Base-by-base conservation (phyloP, 495 filamentous ascomycete genomes). In the Copromyces sp. region DNA sequence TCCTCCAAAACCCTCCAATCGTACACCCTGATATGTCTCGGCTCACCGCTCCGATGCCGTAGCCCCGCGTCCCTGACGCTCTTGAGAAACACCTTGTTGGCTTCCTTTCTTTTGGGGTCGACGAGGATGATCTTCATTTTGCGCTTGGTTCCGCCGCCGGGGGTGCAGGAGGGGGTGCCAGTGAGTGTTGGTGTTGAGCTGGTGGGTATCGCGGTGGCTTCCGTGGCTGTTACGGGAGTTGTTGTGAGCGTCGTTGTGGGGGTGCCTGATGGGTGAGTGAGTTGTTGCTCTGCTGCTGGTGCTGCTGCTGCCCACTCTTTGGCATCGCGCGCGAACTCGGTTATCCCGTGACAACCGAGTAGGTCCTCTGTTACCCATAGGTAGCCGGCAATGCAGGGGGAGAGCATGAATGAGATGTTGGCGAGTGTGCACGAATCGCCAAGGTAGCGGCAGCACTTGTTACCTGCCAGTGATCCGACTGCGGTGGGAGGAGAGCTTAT, bases 1-100 rank as follows among this genome's bases (percentile, higher is more conserved):
- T 74, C 77, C 76, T 87, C 82, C 9, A 88, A 70, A 1, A 86
- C 78, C 16, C 83, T 75, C 86, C 86, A 88, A 73, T 88, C 86
- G 68, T 83, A 88, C 0, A 86, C 78, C 2, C 77, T 74, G 0
- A 86, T 78, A 76, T 81, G 83, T 70, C 81, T 80, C 38, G 80
- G 78, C 35, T 78, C 77, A 11, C 82, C 80, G 6, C 78, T 80
- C 39, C 70, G 75, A 29, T 73, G 78, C 73, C 65, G 81, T n/a
- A 84, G 71, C 32, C 75, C 74, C 0, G 79, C 77, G 4, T 74
- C 79, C 61, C 77, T 78, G 39, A 87, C 80, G 8, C 69, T 71
- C 17, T 74, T 70, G 32, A 86, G 71, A 53, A 87, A 84, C 0
- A 77, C 78, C 9, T 73, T 68, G 1, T 85, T 86, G 2, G 82